Evolutionary conservation across 192 early-diverging fungal genomes (phyloP).

Genomic region (Backusella tarrabulga): DNA sequence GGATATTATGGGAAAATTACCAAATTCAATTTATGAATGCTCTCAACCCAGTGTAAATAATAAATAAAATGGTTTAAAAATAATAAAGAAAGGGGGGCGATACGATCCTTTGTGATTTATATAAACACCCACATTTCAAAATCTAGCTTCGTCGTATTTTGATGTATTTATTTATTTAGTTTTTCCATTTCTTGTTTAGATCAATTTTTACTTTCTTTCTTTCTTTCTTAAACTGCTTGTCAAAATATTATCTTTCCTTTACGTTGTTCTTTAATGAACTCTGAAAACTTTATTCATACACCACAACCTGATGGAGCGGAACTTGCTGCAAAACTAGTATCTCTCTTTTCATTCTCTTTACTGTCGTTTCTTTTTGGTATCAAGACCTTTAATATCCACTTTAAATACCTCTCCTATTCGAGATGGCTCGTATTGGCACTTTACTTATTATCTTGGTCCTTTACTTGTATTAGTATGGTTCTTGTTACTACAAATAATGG

Average conservation of each 20-base stretch:
- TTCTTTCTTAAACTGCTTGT: background rate
- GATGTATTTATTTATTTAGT: background rate
- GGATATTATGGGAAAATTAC: background rate
- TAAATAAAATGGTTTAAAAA: background rate
- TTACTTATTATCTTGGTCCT: conserved; percentile 49
- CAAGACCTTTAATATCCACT: conserved; percentile 31
- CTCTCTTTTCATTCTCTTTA: conserved; percentile 18
- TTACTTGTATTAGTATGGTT: conserved; percentile 34
- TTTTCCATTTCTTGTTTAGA: background rate
- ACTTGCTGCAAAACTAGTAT: conserved; percentile 24
- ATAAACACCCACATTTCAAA: background rate
- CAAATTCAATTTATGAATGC: background rate
- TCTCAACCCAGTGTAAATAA: background rate
- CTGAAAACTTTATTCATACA: background rate
- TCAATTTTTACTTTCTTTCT: background rate
- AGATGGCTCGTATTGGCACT: conserved; percentile 38
- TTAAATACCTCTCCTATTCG: conserved; percentile 33
- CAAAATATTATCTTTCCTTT: background rate
- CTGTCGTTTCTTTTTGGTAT: conserved; percentile 26
- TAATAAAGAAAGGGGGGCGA: background rate
- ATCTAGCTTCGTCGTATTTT: background rate
- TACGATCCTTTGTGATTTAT: background rate
- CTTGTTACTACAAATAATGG: conserved; percentile 45
- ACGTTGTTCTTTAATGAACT: background rate
- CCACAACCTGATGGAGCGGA: conserved; percentile 25